These are phyloP conservation scores for Tylopilus intermedius DNA, from an alignment of 768 basidiomycete genomes.

Conservation along the genomic window DNA sequence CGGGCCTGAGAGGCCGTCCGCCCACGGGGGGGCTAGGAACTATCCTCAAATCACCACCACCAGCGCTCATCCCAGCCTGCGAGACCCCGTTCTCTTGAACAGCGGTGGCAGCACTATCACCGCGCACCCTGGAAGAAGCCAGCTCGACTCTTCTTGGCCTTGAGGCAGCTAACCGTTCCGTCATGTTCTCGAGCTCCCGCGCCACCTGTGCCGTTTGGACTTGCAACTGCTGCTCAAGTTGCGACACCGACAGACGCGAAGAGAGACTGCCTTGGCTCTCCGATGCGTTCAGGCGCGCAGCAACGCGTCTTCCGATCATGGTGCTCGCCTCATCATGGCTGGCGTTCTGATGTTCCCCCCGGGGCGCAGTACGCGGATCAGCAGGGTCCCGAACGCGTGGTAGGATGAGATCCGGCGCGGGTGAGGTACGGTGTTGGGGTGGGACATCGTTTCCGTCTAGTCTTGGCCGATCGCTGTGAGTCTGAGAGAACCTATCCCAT, in stretches of 20 bases:
- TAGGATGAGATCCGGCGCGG: conserved; percentile 27
- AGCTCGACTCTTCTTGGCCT: conserved; percentile 23
- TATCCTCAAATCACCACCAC: conserved; percentile 1
- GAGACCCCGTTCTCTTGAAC: not conserved
- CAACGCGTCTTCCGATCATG: conserved; percentile 33
- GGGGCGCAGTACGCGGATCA: conserved; percentile 15
- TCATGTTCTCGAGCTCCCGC: conserved; percentile 32
- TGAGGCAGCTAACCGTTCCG: conserved; percentile 20
- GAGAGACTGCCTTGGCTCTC: conserved; percentile 16
- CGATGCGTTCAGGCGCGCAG: conserved; percentile 25
- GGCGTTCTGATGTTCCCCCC: conserved; percentile 19
- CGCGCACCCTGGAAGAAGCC: conserved; percentile 13
- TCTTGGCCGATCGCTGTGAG: conserved; percentile 14
- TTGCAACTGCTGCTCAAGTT: conserved; percentile 27
- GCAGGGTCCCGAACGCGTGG: conserved; percentile 12
- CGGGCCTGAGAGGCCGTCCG: conserved; percentile 13
- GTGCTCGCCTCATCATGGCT: conserved; percentile 29
- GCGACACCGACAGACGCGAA: conserved; percentile 20
- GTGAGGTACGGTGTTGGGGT: conserved; percentile 25
- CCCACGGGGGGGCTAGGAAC: conserved; percentile 6
- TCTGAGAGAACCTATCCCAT: conserved; percentile 22
- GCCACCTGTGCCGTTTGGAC: conserved; percentile 29
- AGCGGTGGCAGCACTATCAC: not conserved
- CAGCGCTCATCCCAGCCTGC: not conserved
- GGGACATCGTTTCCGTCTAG: conserved; percentile 14